Percentiles rank a stretch among this genome's conserved stretches.
Evolutionary conservation across 352 stramenopile species (phyloP).

Genomic region (Pythium myriotylum): DNA sequence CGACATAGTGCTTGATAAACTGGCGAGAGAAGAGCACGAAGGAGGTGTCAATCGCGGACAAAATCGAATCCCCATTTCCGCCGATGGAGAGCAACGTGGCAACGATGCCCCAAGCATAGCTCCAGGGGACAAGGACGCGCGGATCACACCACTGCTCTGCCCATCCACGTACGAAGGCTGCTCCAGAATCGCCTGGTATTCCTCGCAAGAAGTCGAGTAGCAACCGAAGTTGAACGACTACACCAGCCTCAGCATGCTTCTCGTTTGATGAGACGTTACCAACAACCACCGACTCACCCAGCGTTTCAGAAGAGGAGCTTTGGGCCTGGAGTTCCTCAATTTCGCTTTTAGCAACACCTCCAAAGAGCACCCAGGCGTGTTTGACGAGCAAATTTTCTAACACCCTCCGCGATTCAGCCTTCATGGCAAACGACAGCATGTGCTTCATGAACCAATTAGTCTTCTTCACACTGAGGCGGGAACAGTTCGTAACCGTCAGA

Average conservation of each 20-base stretch:
- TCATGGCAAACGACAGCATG: constrained; percentile 55
- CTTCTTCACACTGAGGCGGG: constrained; percentile 59
- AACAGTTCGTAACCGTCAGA: constrained; percentile 16
- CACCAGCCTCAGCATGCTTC: constrained; percentile 25
- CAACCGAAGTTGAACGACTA: constrained; percentile 26
- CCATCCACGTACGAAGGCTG: constrained; percentile 52
- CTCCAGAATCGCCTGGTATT: constrained; percentile 3
- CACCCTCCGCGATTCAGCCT: background rate
- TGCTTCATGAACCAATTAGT: constrained; percentile 79
- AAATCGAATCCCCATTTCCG: background rate
- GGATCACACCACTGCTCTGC: constrained; percentile 39
- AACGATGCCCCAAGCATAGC: constrained; percentile 44
- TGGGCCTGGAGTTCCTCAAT: constrained; percentile 20
- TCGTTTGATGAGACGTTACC: constrained; percentile 23
- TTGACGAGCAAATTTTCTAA: constrained; percentile 36
- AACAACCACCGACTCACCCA: constrained; percentile 16
- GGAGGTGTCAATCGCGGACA: background rate
- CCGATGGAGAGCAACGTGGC: background rate
- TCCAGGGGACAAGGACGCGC: constrained; percentile 37
- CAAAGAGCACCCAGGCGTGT: constrained; percentile 60
- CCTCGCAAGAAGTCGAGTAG: constrained; percentile 22
- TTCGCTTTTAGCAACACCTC: constrained; percentile 32
- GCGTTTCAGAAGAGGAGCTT: background rate
- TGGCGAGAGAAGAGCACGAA: constrained; percentile 15
- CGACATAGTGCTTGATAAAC: constrained; percentile 14